Base-by-base conservation (phyloP, 495 filamentous ascomycete species). In the Neurospora sp. region DNA sequence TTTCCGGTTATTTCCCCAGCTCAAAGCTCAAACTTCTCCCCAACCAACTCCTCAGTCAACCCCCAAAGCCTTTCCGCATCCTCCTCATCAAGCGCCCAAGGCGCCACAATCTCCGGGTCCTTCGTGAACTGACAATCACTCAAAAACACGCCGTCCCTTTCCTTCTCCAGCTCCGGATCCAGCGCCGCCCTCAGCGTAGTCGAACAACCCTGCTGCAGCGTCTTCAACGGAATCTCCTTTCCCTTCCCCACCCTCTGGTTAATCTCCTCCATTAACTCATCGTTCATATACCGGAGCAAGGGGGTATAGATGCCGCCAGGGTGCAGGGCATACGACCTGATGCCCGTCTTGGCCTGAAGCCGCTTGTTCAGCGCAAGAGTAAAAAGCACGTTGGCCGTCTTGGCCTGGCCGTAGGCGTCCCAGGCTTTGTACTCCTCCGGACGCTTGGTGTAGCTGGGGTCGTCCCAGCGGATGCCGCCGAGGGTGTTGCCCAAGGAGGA, bases 331-430 rank as follows among this genome's bases (percentile, higher is more conserved):
- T 79, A 82, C 18, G 80, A 81, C 69, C 73, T 74, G 40, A 82
- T 39, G 16, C 81, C 82, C 18, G 77, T 74, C 8, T 72, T 18
- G 5, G 73, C 76, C 12, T 37, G 37, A 9, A 88, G 77, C 18
- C 84, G 86, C 38, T 76, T 74, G 49, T 85, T 82, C 1, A 91
- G 82, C 35, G 83, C 86, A 1, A 86, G 78, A 5, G 88, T 78
- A 72, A 85, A 89, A n/a, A 91, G 82, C 70, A 90, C 84, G 78
- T 88, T 89, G 12, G 88, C 88, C 16, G 83, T 85, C 80, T 91
- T 91, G 7, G 84, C 84, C 62, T 88, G 86, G 16, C 85, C 87
- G 77, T 91, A 91, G 11, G 84, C 80, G 3, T 72, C 76, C 75
- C 81, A 86, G n/a, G 80, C 80, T 71, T 78, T 80, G 77, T 86